Base-by-base conservation (phyloP, 257 asterid species). In the Lycium ferocissimum region DNA sequence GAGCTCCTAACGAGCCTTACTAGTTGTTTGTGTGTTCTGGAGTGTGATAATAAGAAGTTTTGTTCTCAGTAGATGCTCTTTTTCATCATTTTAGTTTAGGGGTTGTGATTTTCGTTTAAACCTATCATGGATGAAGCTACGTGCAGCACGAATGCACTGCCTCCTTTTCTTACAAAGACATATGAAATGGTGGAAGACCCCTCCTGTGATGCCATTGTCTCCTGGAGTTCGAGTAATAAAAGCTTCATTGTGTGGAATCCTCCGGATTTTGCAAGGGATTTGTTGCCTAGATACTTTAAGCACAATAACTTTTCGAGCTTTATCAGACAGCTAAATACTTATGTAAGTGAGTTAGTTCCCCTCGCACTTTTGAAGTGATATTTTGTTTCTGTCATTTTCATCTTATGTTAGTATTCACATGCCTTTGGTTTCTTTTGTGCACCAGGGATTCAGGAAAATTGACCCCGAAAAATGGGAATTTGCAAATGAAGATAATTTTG, bases 381-480 rank as follows among this genome's bases (percentile, higher is more conserved):
- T 3, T 35, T 65, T 45, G 22, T 82, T 45, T 85, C 15, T 40
- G 59, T 37, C 45, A 57, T 26, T 79, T 37, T 15, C 37, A 47
- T 1, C 47, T 69, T 58, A 57, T 3, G n/a, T 7, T 35, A 9
- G n/a, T 56, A 70, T 45, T 65, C 35, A 38, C 47, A 56, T 76
- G 3, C 37, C 58, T 69, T 43, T 83, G 80, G 58, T 20, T 37
- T 5, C 57, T 83, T 7, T 80, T 86, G 84, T 84, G 79, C 59
- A 37, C 66, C 89, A 96, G 98, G 99, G 99, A 61, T 96, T 96
- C 87, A 87, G 98, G 89, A 96, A 96, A 90, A 87, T 87, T 79
- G 99, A 94, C 90, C 95, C 99, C 7, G 99, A 96, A 56, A 94
- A 89, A 71, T 96, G 98, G 99, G 98, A 96, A 79, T 96, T 96